Base-by-base conservation (phyloP, 2,329 filamentous ascomycete species). In the Fusarium duplospermum region DNA sequence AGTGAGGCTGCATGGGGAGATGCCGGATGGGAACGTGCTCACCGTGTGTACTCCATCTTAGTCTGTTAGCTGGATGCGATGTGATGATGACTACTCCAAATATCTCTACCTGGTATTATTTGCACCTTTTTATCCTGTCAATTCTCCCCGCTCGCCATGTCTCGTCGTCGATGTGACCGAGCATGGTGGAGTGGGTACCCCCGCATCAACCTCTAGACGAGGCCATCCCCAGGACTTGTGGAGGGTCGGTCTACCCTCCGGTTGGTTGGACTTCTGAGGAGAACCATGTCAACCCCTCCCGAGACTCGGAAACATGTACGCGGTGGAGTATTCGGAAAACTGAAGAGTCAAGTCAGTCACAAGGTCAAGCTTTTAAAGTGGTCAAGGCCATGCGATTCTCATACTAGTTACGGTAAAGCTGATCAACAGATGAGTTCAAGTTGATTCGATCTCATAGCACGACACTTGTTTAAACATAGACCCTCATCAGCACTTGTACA, bases 31-130 rank as follows among this genome's bases (percentile, higher is more conserved):
- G 6, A 31, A 13, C 6, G 2, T 14, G 16, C 38, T 58, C 35
- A 76, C 73, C 71, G 75, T 18, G 71, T 72, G 58, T 75, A 75
- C 68, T 75, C 73, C 73, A 75, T 75, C 2, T 56, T 66, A 36
- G 10, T 58, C 4, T 58, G 10, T 36, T 10, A 29, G 9, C 13
- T 58, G 56, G 6, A 36, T 58, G 33, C 20, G 35, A 27, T 58
- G 35, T 29, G 56, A 27, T 58, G 56, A 27, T 40, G 52, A 57
- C 31, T 35, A 56, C n/a, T 57, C 29, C 27, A 33, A 52, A 29
- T 52, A 14, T 27, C 11, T 31, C 14, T 58, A 7, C 14, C n/a
- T 24, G 24, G 8, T n/a, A 31, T 36, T 22, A 45, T 31, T 31
- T 42, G 22, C 9, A 11, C 18, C 59, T 47, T 62, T 45, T 62